Percentiles rank a stretch among this genome's conserved stretches.
These are phyloP conservation scores for Lagenidium giganteum DNA, from an alignment of 352 stramenopile genomes.

Conservation along the genomic window DNA sequence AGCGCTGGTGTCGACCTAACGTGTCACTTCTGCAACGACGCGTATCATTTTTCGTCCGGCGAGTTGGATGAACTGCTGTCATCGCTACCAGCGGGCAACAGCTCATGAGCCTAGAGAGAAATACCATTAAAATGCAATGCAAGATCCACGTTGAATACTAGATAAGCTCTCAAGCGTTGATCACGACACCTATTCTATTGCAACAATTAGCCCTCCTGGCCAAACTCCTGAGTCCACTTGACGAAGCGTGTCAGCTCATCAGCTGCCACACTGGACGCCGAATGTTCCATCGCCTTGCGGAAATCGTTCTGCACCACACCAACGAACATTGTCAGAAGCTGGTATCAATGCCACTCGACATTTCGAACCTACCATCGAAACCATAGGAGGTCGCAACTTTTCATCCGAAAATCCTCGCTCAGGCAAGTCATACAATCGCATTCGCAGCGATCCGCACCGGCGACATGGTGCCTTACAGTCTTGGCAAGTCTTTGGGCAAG, in stretches of 20 bases:
- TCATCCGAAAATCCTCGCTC: slow-evolving; percentile 79
- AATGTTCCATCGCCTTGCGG: slow-evolving; percentile 92
- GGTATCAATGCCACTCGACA: neutral
- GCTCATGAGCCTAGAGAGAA: no score
- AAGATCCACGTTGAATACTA: no score
- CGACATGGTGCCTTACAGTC: slow-evolving; percentile 70
- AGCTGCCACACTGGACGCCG: slow-evolving; percentile 91
- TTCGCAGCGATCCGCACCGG: slow-evolving; percentile 70
- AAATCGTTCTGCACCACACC: slow-evolving; percentile 89
- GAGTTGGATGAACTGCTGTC: no score
- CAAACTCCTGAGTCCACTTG: slow-evolving; percentile 99
- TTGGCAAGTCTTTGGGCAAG: slow-evolving; percentile 48
- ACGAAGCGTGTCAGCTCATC: slow-evolving; percentile 97
- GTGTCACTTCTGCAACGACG: slow-evolving; percentile 85
- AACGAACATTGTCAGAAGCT: neutral
- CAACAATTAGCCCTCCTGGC: slow-evolving; percentile 95
- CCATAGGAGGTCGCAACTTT: slow-evolving; percentile 82
- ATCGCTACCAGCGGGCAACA: no score
- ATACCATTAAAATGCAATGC: no score
- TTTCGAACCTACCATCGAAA: slow-evolving; percentile 60
- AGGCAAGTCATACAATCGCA: slow-evolving; percentile 82
- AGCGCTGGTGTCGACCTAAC: slow-evolving; percentile 62
- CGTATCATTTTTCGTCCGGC: slow-evolving; percentile 49
- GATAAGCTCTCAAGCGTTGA: no score
- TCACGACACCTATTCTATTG: no score